Percentiles rank a stretch among this genome's conserved stretches.
Conservation (phyloP, 2,329 filamentous ascomycete species). For the Gnomoniopsis sp. region DNA sequence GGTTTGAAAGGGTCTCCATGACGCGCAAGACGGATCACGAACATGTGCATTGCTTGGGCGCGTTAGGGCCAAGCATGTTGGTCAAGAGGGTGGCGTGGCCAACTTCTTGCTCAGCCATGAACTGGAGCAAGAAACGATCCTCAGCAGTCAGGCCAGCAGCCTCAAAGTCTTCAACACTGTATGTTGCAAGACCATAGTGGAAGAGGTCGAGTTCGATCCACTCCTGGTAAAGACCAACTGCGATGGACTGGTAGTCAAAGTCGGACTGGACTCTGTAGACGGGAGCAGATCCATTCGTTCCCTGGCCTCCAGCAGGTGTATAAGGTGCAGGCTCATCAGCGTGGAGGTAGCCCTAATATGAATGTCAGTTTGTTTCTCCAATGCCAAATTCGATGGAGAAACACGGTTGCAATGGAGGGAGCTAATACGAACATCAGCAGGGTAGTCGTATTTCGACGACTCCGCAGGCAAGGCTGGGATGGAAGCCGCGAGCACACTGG, state of each 20-base stretch:
- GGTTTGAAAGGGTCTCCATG: no score
- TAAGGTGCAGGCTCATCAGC: slow-evolving; percentile 68
- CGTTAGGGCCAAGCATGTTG: slow-evolving; percentile 71
- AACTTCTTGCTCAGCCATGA: slow-evolving; percentile 74
- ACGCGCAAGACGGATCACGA: no score
- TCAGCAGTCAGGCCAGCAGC: slow-evolving; percentile 64
- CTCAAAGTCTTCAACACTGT: slow-evolving; percentile 66
- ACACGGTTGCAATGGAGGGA: no score
- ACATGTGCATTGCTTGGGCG: slow-evolving; percentile 70
- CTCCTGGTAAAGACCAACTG: slow-evolving; percentile 74
- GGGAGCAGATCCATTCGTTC: slow-evolving; percentile 73
- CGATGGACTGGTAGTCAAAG: slow-evolving; percentile 78
- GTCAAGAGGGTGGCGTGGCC: slow-evolving; percentile 74
- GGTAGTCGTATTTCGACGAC: slow-evolving; percentile 65
- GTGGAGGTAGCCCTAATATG: slow-evolving; percentile 54
- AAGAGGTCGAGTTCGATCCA: slow-evolving; percentile 84
- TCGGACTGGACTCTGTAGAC: slow-evolving; percentile 77
- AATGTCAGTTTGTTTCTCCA: no score
- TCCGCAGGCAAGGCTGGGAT: slow-evolving; percentile 57
- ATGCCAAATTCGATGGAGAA: no score
- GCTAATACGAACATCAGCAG: slow-evolving; percentile 51
- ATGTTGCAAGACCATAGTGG: slow-evolving; percentile 69
- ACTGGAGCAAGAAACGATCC: slow-evolving; percentile 67
- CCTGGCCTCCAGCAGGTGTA: slow-evolving; percentile 67
- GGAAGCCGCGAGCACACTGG: slow-evolving; percentile 51